phyloP scores from a whole-genome alignment of 352 stramenopile genomes.

The Pythium phragmiticola region DNA sequence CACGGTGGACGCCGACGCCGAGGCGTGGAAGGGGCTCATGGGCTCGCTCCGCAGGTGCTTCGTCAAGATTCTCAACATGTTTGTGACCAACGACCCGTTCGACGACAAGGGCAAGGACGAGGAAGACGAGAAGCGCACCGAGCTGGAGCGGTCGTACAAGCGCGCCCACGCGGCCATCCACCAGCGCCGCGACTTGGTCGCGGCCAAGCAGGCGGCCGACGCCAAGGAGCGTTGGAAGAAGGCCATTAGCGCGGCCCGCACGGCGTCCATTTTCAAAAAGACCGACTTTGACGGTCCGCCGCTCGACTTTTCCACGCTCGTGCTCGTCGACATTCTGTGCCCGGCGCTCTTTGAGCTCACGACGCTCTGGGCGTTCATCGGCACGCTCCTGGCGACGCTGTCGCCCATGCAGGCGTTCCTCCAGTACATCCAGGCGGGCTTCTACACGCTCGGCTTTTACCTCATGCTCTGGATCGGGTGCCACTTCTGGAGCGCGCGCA shows the following conservation, averaged over 20 bases:
- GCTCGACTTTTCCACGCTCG: slow-evolving; percentile 82
- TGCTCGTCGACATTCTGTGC: slow-evolving; percentile 83
- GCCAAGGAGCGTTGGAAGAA: slow-evolving; percentile 71
- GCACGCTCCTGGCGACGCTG: slow-evolving; percentile 54
- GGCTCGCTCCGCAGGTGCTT: slow-evolving; percentile 33
- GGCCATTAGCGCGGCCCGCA: slow-evolving; percentile 59
- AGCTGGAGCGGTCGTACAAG: slow-evolving; percentile 47
- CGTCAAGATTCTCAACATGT: slow-evolving; percentile 40
- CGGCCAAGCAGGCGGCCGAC: slow-evolving; percentile 20
- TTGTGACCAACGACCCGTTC: slow-evolving; percentile 68
- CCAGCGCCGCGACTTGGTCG: slow-evolving; percentile 38
- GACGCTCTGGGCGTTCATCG: slow-evolving; percentile 69
- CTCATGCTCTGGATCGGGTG: slow-evolving; percentile 78
- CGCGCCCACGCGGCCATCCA: slow-evolving; percentile 37
- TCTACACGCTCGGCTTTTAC: slow-evolving; percentile 77
- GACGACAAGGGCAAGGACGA: slow-evolving; percentile 73
- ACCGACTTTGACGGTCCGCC: slow-evolving; percentile 79
- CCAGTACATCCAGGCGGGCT: slow-evolving; percentile 80
- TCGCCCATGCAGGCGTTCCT: slow-evolving; percentile 74
- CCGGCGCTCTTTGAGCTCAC: slow-evolving; percentile 78
- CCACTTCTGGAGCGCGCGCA: slow-evolving; percentile 84
- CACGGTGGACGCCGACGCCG: slow-evolving; percentile 57
- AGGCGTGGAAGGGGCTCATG: slow-evolving; percentile 56
- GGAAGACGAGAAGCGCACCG: slow-evolving; percentile 63
- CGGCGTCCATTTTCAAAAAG: slow-evolving; percentile 69